Evolutionary conservation across 2,329 filamentous ascomycete genomes (phyloP).

Genomic region (Nannizzia gypsea): DNA sequence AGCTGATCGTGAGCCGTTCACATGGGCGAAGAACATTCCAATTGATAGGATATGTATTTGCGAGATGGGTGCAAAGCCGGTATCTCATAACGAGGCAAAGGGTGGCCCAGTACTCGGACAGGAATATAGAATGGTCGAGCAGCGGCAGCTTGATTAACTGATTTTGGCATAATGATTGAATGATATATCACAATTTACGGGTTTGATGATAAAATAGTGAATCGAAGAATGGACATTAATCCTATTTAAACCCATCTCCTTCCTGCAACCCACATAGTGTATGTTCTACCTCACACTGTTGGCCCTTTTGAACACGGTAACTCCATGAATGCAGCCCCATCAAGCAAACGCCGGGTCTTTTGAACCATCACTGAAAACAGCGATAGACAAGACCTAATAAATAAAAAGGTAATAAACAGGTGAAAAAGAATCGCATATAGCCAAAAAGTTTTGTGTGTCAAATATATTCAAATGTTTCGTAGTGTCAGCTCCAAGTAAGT

Average conservation of each 20-base stretch:
- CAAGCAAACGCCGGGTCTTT: background rate
- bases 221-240: background rate
- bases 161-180: too few relatives aligned
- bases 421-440: background rate
- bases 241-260: background rate
- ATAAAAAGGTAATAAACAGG: background rate
- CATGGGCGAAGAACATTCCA: conserved; percentile 58
- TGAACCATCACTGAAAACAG: background rate
- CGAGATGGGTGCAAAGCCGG: conserved; percentile 71
- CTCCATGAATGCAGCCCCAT: conserved; percentile 2
- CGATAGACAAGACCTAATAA: background rate
- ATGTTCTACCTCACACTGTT: background rate
- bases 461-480: background rate
- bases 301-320: background rate
- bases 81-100: conserved; percentile 30
- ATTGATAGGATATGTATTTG: conserved; percentile 68
- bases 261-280: background rate
- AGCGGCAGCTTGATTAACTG: conserved; percentile 19
- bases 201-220: background rate
- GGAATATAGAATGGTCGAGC: conserved; percentile 41
- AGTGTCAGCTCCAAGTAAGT: background rate
- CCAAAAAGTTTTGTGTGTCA: background rate
- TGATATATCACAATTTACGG: too few relatives aligned
- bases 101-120: conserved; percentile 40
- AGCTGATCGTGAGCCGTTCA: conserved; percentile 34